Base-by-base conservation (phyloP, 2,329 filamentous ascomycete genomes). In the Epichloe gansuensis region DNA sequence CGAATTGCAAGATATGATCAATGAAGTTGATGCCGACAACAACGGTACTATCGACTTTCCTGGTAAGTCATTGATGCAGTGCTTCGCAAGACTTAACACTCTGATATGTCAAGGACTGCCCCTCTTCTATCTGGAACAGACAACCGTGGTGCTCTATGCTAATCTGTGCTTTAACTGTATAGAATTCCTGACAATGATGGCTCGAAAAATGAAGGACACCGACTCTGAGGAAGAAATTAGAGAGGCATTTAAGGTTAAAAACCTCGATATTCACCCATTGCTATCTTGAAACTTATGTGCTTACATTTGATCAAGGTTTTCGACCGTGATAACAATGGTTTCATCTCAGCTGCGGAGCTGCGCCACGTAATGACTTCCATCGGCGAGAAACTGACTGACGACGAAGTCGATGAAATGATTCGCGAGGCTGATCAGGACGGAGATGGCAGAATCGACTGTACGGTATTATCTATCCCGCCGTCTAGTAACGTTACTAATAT, bases 121-220 rank as follows among this genome's bases (percentile, higher is more conserved):
- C 37, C 15, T 39, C 5, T 13, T n/a, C 15, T n/a, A 13, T 43
- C 41, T 17, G 4, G 7, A 43, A 21, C 7, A 28, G 38, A 11
- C 6, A 15, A 38, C 1, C 17, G 5, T 13, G 3, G 3, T 15
- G 21, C 4, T n/a, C 5, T 7, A 11, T 34, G 23, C 48, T 51
- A 45, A 51, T 42, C 4, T 41, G 41, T n/a, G 37, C 46, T 17
- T 13, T 13, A 8, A 42, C 28, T 23, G 31, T 11, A 48, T 65
- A 91, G 88, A 93, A 68, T 93, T 93, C 72, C 76, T 93, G 56
- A 93, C 88, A 58, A 93, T 93, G 88, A 93, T 93, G 88, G 88
- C 88, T 55, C 82, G 88, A 66, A 93, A 93, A 76, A 93, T 93
- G 88, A 91, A 91, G 78, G 88, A 91, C 65, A 93, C 88, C 61